phyloP scores from a whole-genome alignment of 2,329 filamentous ascomycete species.

The Alternaria infectoria region DNA sequence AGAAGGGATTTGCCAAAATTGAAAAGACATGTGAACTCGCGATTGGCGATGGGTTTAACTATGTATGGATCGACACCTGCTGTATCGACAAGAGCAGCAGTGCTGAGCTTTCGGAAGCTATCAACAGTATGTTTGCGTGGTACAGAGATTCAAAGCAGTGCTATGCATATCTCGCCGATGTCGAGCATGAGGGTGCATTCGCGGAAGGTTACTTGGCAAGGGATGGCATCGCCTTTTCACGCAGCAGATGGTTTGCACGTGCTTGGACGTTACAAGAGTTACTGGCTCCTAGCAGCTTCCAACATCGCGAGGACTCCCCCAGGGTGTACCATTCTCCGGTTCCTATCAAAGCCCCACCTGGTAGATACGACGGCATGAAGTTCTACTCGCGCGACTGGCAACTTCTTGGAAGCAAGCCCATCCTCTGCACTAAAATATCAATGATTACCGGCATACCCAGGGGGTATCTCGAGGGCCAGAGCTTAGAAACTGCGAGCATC shows the following conservation, averaged over 20 bases:
- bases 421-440: background rate
- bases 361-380: slow-evolving; percentile 1
- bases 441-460: slow-evolving; percentile 7
- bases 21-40: slow-evolving; percentile 17
- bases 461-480: slow-evolving; percentile 7
- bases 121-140: slow-evolving; percentile 27
- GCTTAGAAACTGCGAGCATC: slow-evolving; percentile 11
- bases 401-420: slow-evolving; percentile 5
- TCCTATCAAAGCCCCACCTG: too few relatives aligned
- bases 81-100: slow-evolving; percentile 31
- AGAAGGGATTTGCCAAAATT: slow-evolving; percentile 24
- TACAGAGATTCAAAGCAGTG: slow-evolving; percentile 18
- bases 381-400: slow-evolving; percentile 18
- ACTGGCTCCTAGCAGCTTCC: slow-evolving; percentile 11
- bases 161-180: slow-evolving; percentile 22
- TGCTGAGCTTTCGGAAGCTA: slow-evolving; percentile 20
- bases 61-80: slow-evolving; percentile 25
- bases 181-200: background rate
- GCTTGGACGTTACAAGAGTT: slow-evolving; percentile 31
- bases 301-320: too few relatives aligned
- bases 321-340: too few relatives aligned
- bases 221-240: background rate
- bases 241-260: slow-evolving; percentile 20
- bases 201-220: background rate
- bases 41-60: slow-evolving; percentile 2